Evolutionary conservation across 2,329 filamentous ascomycete species (phyloP).

Genomic region (Trematosphaeria pertusa): DNA sequence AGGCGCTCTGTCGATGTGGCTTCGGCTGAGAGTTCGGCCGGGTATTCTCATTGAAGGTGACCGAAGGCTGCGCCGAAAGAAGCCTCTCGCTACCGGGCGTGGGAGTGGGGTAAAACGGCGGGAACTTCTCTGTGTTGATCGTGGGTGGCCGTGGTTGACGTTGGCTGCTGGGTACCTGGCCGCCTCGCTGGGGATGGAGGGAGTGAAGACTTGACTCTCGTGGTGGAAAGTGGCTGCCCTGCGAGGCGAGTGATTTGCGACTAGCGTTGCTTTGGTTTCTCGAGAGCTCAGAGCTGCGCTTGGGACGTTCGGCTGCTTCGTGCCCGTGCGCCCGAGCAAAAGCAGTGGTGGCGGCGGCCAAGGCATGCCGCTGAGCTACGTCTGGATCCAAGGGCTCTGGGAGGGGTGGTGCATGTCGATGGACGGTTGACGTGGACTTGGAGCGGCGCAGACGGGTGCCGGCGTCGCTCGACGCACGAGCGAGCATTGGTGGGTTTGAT

Average conservation of each 20-base stretch:
- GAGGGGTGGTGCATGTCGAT: slow-evolving; percentile 24
- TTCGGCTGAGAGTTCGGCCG: slow-evolving; percentile 37
- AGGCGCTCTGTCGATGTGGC: slow-evolving; percentile 26
- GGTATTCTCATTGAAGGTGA: slow-evolving; percentile 30
- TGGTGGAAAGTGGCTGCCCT: slow-evolving; percentile 48
- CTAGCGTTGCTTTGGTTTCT: slow-evolving; percentile 45
- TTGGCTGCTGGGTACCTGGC: slow-evolving; percentile 16
- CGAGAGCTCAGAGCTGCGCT: slow-evolving; percentile 26
- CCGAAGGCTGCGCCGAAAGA: slow-evolving; percentile 28
- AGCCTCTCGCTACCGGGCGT: slow-evolving; percentile 20
- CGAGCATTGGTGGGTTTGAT: slow-evolving; percentile 36
- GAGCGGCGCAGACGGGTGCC: slow-evolving; percentile 46
- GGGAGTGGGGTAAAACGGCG: slow-evolving; percentile 25
- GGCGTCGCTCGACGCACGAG: slow-evolving; percentile 45
- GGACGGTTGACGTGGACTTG: slow-evolving; percentile 44
- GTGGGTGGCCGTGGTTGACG: slow-evolving; percentile 18
- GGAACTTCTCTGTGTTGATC: slow-evolving; percentile 28
- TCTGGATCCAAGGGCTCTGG: slow-evolving; percentile 34
- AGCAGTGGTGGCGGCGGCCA: slow-evolving; percentile 47
- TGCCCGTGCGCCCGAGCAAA: slow-evolving; percentile 41
- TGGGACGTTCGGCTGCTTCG: slow-evolving; percentile 19
- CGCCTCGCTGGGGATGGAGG: slow-evolving; percentile 19
- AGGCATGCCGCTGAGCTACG: slow-evolving; percentile 43
- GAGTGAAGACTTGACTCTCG: slow-evolving; percentile 40
- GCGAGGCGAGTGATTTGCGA: slow-evolving; percentile 38